Evolutionary conservation across 768 basidiomycete species (phyloP), one percentile per base, ranked within the genome.

Genomic region (Rickenella mellea): DNA sequence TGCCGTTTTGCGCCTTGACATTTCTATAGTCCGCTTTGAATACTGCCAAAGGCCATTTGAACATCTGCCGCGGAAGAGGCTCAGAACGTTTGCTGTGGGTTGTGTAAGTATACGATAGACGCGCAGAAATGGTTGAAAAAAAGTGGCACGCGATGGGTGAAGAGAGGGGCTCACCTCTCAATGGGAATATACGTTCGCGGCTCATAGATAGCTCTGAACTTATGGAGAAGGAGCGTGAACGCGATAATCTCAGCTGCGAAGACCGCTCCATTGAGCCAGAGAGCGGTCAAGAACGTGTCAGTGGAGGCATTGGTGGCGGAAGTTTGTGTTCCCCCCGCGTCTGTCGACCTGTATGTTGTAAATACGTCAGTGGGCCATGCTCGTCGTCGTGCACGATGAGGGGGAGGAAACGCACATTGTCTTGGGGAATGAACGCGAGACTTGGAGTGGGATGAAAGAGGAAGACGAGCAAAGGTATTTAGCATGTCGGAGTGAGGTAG

Each of bases 1-100:
- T 67, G 21, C 90, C 90, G 48, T 91, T 92, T 31, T 74, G 70
- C 31, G 66, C 64, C 45, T 78, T 71, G 44, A 88, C 77, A 19
- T 68, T 70, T 22, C 62, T 62, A 53, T 80, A 77, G 54, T 89
- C 74, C 2, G 80, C 70, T 2, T 65, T 67, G 61, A 64, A 79
- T 15, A 92, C 59, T 1, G 75, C 68, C 15, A 72, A 45, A 1
- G 84, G 82, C 89, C 88, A 93, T 26, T 68, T 54, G 19, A 88
- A 60, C 15, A 75, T 48, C 8, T 63, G 63, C 12, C 58, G 45
- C 0, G 73, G 55, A 39, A 92, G 68, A 4, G 78, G 66, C 12
- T 61, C 48, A 8, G 71, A 65, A 30, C 83, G 82, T 60, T 82
- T 76, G 20, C 78, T 83, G 40, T 6, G 39, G 27, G 22, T 10